Conservation (phyloP, 2,329 filamentous ascomycete species). For the Berkeleyomyces basicola region DNA sequence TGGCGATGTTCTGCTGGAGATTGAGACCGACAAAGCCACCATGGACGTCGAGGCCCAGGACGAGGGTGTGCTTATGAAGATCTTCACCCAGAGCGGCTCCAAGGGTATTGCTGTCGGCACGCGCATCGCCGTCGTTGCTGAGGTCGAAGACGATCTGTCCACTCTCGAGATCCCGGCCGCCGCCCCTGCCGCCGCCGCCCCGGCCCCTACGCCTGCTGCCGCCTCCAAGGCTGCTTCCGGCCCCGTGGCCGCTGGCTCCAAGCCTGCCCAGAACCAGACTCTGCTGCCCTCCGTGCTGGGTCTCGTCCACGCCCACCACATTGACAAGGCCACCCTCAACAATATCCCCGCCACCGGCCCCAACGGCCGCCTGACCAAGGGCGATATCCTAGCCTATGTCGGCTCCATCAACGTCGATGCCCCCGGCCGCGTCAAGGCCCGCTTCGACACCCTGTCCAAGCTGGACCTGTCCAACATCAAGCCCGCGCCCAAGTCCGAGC, state of each 20-base stretch:
- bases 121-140: conserved; percentile 69
- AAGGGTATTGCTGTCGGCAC: conserved; percentile 65
- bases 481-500: conserved; percentile 40
- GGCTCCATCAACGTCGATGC: conserved; percentile 59
- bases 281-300: conserved; percentile 71
- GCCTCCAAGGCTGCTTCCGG: conserved; percentile 20
- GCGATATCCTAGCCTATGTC: conserved; percentile 81
- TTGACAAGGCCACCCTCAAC: conserved; percentile 57
- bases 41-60: conserved; percentile 94
- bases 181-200: conserved; percentile 5
- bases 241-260: conserved; percentile 21
- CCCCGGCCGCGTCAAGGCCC: conserved; percentile 52
- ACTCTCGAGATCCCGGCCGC: conserved; percentile 50
- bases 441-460: conserved; percentile 59
- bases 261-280: conserved; percentile 29
- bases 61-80: conserved; percentile 73
- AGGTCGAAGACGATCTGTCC: conserved; percentile 62
- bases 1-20: conserved; percentile 77
- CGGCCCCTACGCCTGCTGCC: conserved; percentile 9
- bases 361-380: conserved; percentile 77
- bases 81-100: conserved; percentile 53
- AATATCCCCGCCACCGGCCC: conserved; percentile 82
- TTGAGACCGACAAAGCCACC: conserved; percentile 85
- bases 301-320: conserved; percentile 61
- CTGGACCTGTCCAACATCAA: conserved; percentile 95